Conservation (phyloP, 2,329 filamentous ascomycete species). For the Alternaria panax region DNA sequence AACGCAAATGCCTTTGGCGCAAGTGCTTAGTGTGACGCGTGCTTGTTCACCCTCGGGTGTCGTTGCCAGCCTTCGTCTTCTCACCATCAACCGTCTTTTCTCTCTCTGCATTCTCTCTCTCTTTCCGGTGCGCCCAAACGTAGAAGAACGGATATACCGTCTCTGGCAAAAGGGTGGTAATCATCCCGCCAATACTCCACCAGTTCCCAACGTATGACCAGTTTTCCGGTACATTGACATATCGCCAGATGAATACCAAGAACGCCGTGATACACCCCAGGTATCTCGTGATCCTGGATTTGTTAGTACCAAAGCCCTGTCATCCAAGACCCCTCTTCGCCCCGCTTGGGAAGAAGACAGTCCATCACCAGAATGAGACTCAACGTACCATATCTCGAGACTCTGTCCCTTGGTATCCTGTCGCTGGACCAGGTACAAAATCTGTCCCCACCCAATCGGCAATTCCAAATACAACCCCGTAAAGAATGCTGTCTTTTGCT, state of each 20-base stretch:
- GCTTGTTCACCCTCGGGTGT: neutral
- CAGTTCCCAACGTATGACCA: conserved; percentile 49
- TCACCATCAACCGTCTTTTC: conserved; percentile 11
- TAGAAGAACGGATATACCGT: conserved; percentile 51
- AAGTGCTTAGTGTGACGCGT: neutral
- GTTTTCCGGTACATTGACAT: conserved; percentile 49
- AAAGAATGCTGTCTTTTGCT: conserved; percentile 53
- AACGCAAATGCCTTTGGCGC: neutral
- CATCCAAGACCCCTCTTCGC: neutral
- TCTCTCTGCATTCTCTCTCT: conserved; percentile 19
- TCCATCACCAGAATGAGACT: neutral
- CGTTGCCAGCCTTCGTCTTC: neutral
- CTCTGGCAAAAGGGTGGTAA: conserved; percentile 50
- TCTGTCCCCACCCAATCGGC: conserved; percentile 49
- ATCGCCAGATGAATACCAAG: conserved; percentile 51
- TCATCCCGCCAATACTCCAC: conserved; percentile 46
- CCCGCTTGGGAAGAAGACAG: neutral
- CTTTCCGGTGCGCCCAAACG: conserved; percentile 41
- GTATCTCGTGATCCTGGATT: conserved; percentile 48
- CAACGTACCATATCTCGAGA: conserved; percentile 51
- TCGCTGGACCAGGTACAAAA: conserved; percentile 40
- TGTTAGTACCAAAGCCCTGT: neutral
- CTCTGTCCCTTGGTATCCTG: conserved; percentile 49
- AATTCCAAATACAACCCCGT: conserved; percentile 49
- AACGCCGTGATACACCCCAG: conserved; percentile 51